phyloP scores from a whole-genome alignment of 129 eudicot genomes.

The Artemisia argyi region DNA sequence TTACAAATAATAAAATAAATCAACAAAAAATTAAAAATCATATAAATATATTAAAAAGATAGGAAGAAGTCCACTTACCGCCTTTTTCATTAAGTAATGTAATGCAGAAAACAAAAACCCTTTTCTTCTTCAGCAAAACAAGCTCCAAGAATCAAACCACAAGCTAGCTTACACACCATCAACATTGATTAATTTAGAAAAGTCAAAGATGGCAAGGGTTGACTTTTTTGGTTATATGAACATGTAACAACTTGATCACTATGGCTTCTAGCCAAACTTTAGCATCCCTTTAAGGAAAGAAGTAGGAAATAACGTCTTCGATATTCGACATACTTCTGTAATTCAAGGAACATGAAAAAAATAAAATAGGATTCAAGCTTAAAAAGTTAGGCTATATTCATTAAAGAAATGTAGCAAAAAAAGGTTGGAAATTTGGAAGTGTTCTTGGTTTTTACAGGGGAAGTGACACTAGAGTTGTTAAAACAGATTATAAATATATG shows the following conservation, averaged over 20 bases:
- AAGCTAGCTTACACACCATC: slow-evolving; percentile 26
- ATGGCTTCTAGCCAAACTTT: slow-evolving; percentile 62
- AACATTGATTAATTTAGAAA: slow-evolving; percentile 23
- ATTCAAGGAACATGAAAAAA: too few species aligned
- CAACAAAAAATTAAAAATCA: background rate
- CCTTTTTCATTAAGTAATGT: slow-evolving; percentile 36
- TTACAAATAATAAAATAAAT: background rate
- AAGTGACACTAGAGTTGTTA: slow-evolving; percentile 4
- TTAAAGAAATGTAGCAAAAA: background rate
- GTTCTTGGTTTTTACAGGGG: slow-evolving; percentile 16
- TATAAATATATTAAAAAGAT: background rate
- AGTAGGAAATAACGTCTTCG: slow-evolving; percentile 6
- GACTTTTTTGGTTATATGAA: slow-evolving; percentile 46
- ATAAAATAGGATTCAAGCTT: background rate
- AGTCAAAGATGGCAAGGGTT: slow-evolving; percentile 44
- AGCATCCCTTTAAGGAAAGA: slow-evolving; percentile 39
- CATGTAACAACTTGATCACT: slow-evolving; percentile 36
- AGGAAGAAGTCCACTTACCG: slow-evolving; percentile 41
- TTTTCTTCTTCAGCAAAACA: slow-evolving; percentile 73
- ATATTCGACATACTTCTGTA: background rate
- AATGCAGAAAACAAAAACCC: slow-evolving; percentile 36
- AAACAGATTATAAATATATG: background rate
- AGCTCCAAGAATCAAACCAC: slow-evolving; percentile 38
- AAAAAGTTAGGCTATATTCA: background rate
- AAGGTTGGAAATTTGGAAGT: slow-evolving; percentile 4